Percentiles rank a stretch among this genome's conserved stretches.
Evolutionary conservation across 768 basidiomycete species (phyloP).

Genomic region (Coprinopsis sp.): DNA sequence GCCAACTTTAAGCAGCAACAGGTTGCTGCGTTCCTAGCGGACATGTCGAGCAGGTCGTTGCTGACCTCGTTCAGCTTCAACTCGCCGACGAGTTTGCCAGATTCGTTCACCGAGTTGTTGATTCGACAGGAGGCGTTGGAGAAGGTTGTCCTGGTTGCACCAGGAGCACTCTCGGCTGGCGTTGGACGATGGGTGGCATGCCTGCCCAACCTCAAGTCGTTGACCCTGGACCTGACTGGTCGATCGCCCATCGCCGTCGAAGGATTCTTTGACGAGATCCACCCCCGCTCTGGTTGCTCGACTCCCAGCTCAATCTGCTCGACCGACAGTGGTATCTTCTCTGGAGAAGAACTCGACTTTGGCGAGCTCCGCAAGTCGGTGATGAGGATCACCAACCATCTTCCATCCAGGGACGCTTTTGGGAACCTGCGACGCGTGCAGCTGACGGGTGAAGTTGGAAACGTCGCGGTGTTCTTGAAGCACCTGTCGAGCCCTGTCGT

Average conservation of each 20-base stretch:
- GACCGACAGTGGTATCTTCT: constrained; percentile 75
- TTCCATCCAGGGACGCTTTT: constrained; percentile 54
- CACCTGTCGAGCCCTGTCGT: constrained; percentile 62
- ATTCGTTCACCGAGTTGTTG: constrained; percentile 64
- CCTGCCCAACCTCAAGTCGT: constrained; percentile 53
- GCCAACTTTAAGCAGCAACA: constrained; percentile 46
- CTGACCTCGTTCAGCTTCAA: constrained; percentile 67
- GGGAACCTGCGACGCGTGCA: constrained; percentile 53
- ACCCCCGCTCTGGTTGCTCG: constrained; percentile 58
- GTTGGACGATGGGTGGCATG: constrained; percentile 74
- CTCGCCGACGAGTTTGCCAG: constrained; percentile 65
- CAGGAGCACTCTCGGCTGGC: constrained; percentile 64
- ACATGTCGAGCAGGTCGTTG: constrained; percentile 58
- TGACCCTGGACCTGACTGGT: constrained; percentile 70
- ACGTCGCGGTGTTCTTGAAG: constrained; percentile 67
- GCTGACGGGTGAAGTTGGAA: constrained; percentile 65
- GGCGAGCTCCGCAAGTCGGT: constrained; percentile 69
- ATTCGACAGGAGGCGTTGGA: constrained; percentile 55
- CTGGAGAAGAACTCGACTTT: constrained; percentile 73
- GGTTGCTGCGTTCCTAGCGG: constrained; percentile 56
- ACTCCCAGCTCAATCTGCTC: constrained; percentile 66
- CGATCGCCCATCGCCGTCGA: constrained; percentile 67
- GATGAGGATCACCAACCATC: constrained; percentile 58
- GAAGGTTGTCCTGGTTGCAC: constrained; percentile 62
- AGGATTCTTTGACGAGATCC: constrained; percentile 73